These are phyloP conservation scores for Plectosphaerella sp. DNA, from an alignment of 2,329 filamentous ascomycete genomes.

Conservation along the genomic window DNA sequence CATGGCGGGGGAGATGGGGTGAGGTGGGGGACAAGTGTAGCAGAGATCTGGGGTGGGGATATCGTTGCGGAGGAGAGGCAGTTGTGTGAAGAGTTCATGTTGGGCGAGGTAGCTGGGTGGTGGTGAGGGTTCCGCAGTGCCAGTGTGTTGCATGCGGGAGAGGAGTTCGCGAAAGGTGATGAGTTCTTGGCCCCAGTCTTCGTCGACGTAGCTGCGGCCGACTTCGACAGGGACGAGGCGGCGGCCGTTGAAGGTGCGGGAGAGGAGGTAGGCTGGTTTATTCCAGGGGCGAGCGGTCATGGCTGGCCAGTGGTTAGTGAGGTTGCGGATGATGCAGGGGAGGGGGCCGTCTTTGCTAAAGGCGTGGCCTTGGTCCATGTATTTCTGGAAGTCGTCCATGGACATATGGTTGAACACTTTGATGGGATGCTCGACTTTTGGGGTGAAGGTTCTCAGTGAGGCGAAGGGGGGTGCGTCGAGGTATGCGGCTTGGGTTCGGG, in stretches of 20 bases:
- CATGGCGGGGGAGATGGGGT: constrained; percentile 25
- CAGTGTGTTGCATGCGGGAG: constrained; percentile 48
- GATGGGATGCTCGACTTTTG: constrained; percentile 36
- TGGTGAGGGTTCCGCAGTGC: constrained; percentile 3
- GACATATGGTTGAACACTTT: constrained; percentile 38
- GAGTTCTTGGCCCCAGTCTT: constrained; percentile 78
- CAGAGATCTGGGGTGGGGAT: constrained; percentile 81
- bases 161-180: constrained; percentile 73
- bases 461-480: constrained; percentile 16
- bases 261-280: constrained; percentile 68
- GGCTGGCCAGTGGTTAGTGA: constrained; percentile 73
- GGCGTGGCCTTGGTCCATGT: constrained; percentile 42
- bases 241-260: constrained; percentile 68
- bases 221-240: constrained; percentile 83
- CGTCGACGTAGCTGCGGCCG: constrained; percentile 82
- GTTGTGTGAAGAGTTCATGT: constrained; percentile 79
- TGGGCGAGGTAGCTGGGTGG: constrained; percentile 83
- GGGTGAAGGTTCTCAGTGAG: constrained; percentile 25
- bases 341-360: constrained; percentile 33
- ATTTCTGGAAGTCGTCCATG: constrained; percentile 56
- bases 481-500: background rate
- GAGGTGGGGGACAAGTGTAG: constrained; percentile 63
- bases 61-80: constrained; percentile 71
- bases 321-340: constrained; percentile 67
- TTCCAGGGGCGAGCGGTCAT: constrained; percentile 64